Evolutionary conservation across 2,329 filamentous ascomycete genomes (phyloP).

Genomic region (Helotiales sp.): DNA sequence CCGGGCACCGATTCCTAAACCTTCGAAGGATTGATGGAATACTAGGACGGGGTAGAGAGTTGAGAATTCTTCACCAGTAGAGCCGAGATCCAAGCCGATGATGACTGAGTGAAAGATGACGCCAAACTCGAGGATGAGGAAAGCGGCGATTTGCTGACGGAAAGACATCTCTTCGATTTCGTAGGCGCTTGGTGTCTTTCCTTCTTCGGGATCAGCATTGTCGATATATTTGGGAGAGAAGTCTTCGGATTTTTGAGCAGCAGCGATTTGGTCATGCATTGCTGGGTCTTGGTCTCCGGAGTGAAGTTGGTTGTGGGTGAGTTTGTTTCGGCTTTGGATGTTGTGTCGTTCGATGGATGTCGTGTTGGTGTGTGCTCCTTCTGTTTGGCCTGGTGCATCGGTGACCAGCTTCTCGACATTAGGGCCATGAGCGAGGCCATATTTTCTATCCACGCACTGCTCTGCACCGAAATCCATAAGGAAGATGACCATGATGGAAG

Average conservation of each 20-base stretch:
- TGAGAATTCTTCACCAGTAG: conserved; percentile 56
- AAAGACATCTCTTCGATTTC: conserved; percentile 37
- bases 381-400: conserved; percentile 14
- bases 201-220: conserved; percentile 20
- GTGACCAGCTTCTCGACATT: conserved; percentile 31
- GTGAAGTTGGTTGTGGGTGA: conserved; percentile 41
- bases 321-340: not conserved
- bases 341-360: not conserved
- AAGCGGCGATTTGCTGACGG: conserved; percentile 45
- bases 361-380: not conserved
- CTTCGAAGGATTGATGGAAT: conserved; percentile 65
- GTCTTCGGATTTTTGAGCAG: conserved; percentile 23
- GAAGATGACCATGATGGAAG: conserved; percentile 55
- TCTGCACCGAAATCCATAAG: conserved; percentile 62
- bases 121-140: conserved; percentile 43
- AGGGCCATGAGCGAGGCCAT: conserved; percentile 28
- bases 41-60: conserved; percentile 60
- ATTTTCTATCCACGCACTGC: conserved; percentile 42
- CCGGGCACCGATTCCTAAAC: conserved; percentile 60
- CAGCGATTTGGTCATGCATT: conserved; percentile 21
- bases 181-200: not conserved
- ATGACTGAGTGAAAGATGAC: conserved; percentile 65
- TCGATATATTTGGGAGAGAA: conserved; percentile 21
- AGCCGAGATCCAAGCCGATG: conserved; percentile 62
- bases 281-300: conserved; percentile 41